Conservation (phyloP, 2,329 filamentous ascomycete genomes). For the Trichoderma atroviride region DNA sequence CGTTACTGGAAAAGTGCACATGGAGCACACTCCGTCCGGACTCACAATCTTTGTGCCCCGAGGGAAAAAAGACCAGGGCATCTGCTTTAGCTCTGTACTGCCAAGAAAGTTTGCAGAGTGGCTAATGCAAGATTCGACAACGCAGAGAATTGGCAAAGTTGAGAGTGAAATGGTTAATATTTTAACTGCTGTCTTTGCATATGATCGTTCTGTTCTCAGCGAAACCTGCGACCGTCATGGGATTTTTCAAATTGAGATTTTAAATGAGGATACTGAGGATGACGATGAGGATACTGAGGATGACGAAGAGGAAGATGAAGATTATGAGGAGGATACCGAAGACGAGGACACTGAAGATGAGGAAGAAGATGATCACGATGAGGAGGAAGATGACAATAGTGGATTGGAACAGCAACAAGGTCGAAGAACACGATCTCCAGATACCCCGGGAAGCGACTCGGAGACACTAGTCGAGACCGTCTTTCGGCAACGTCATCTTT, state of each 20-base stretch:
- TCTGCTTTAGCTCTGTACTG: background rate
- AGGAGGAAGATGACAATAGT: background rate
- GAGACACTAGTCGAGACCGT: background rate
- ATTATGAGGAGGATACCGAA: too few species aligned
- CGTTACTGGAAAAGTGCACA: background rate
- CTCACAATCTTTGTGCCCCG: background rate
- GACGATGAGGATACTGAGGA: background rate
- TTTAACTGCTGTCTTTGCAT: background rate
- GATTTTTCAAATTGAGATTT: background rate
- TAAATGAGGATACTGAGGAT: background rate
- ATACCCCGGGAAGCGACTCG: background rate
- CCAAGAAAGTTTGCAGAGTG: background rate
- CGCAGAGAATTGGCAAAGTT: background rate
- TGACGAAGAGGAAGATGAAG: background rate
- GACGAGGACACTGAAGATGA: too few species aligned
- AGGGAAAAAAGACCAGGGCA: background rate
- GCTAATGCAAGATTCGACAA: background rate
- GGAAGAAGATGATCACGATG: too few species aligned
- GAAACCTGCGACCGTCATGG: background rate
- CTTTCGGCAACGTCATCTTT: background rate
- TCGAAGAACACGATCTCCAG: background rate
- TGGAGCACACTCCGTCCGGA: background rate
- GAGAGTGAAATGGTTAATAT: background rate
- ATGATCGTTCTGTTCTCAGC: background rate
- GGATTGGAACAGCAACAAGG: background rate